Base-by-base conservation (phyloP, 768 basidiomycete genomes). In the Russula earlei region DNA sequence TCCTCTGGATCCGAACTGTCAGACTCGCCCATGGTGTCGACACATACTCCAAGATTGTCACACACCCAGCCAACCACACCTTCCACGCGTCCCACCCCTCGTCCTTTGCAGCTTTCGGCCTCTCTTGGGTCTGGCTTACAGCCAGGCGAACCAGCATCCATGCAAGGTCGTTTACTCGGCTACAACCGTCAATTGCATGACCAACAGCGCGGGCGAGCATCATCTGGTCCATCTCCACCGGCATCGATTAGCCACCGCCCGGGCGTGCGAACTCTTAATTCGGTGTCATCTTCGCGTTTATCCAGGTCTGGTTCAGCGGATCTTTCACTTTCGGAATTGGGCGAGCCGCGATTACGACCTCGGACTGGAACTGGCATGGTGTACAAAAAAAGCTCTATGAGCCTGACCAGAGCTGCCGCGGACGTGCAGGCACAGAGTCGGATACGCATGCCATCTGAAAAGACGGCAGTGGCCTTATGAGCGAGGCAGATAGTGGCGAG, bases 151-250 rank as follows among this genome's bases (percentile, higher is more conserved):
- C 51, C 61, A 3, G 54, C 37, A 20, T n/a, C 50, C n/a, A 60
- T 51, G 27, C 52, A 55, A 20, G 60, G 60, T 24, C 51, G 41
- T 25, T 50, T 54, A 33, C 59, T 62, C 25, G n/a, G 49, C 14
- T 62, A 62, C 52, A 62, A 62, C 24, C 62, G 62, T 38, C 54
- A 61, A 25, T 20, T 62, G 22, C 62, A 62, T 49, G 59, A 62
- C 31, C 55, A 56, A 52, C 62, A 62, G 52, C 62, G 62, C 22
- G 20, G 38, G 6, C 52, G 52, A 44, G 37, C 49, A 2, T 22
- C 36, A 3, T 49, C 59, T 22, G 61, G 58, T 8, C 54, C 51
- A n/a, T 45, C 58, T 7, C 14, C 40, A 15, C 12, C 49, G 10
- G 17, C n/a, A 4, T 25, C 50, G 12, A 14, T 38, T 7, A 14